Evolutionary conservation across 73 alveolate genomes (phyloP), one percentile per base, ranked within the genome.

Genomic region (Paramecium tetraurelia): DNA sequence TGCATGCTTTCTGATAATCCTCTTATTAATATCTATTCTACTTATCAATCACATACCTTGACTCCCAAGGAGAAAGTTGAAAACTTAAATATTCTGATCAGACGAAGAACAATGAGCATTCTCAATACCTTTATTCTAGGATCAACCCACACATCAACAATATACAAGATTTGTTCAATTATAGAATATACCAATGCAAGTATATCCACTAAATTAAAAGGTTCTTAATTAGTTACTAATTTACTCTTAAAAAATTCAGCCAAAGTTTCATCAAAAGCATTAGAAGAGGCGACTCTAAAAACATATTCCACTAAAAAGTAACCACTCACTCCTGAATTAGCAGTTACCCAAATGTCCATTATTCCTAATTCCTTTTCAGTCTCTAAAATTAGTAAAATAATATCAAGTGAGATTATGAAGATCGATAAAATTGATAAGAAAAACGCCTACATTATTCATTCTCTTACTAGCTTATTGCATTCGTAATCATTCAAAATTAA

Each of bases 1-100:
- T 86, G 59, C n/a, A 86, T 48, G 69, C 93, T 86, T 44, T 86
- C 59, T 20, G 84, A 63, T 33, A 86, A 50, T 35, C 93, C 93
- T 58, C 88, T 77, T 33, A 86, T 35, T 68, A 86, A 68, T n/a
- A 86, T 86, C 80, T 53, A 18, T 4, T 22, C 5, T n/a, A 53
- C 5, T 16, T n/a, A 20, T n/a, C 69, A 18, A 53, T 53, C 9
- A 18, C 6, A 16, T 53, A 53, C 69, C 14, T 86, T 86, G 24
- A 86, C 72, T 31, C 93, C 93, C n/a, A 57, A 35, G 27, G 69
- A 22, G 7, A 86, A 63, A 9, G 93, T 63, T 21, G 27, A 35
- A 59, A 59, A 86, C 21, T 59, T 86, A 24, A 86, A 86, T 12
- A 86, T 77, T n/a, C 93, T 58, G 1, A 86, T 53, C 18, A 86